Evolutionary conservation across 202 grass and related monocot genomes (phyloP).

Genomic region (Tripidium arundinaceum): DNA sequence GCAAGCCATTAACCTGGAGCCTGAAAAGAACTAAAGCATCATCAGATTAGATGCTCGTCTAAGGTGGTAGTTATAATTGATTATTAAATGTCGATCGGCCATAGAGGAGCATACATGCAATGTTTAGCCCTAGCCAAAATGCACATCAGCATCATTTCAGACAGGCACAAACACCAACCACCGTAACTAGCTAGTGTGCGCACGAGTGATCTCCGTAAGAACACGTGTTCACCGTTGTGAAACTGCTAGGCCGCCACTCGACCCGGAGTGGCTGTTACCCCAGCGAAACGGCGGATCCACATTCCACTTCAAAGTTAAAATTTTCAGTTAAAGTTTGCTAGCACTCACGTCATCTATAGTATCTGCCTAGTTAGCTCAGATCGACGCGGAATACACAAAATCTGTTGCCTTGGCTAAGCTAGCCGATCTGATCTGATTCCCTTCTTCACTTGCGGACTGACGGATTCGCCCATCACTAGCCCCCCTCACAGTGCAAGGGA

Average conservation of each 20-base stretch:
- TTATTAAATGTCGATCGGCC: background rate
- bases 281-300: background rate
- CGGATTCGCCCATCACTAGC: background rate
- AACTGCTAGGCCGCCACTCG: too few relatives aligned
- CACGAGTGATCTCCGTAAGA: background rate
- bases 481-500: too few relatives aligned
- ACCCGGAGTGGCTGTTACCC: conserved; percentile 17
- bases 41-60: background rate
- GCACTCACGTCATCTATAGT: too few relatives aligned
- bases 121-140: background rate
- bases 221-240: conserved; percentile 9
- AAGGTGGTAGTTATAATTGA: background rate
- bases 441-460: background rate
- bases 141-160: background rate
- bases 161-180: background rate
- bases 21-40: background rate
- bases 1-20: background rate
- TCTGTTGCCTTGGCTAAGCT: background rate
- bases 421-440: background rate
- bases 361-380: too few relatives aligned
- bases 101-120: background rate
- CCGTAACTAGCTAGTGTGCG: background rate
- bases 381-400: background rate
- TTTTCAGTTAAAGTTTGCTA: too few relatives aligned
- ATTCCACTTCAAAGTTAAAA: too few relatives aligned